phyloP scores from a whole-genome alignment of 495 filamentous ascomycete genomes.

The Neurospora africana region DNA sequence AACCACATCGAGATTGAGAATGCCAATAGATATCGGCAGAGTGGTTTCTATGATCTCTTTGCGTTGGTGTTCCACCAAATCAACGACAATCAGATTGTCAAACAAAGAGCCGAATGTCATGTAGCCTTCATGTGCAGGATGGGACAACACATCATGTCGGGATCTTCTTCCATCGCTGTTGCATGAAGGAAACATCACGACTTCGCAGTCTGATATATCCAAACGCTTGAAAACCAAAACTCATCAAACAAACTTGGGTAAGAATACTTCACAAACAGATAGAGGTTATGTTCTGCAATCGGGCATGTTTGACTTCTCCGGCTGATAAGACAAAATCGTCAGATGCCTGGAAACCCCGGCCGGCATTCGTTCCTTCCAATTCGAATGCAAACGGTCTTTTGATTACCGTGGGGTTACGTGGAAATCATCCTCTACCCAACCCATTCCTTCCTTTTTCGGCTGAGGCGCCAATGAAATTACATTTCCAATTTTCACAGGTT shows the following conservation, averaged over 20 bases:
- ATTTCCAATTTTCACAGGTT: background rate
- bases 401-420: background rate
- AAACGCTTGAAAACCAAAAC: background rate
- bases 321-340: background rate
- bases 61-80: background rate
- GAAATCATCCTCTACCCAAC: background rate
- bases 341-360: background rate
- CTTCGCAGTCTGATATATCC: background rate
- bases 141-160: background rate
- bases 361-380: background rate
- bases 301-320: background rate
- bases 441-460: background rate
- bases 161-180: background rate
- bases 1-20: background rate
- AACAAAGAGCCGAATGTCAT: background rate
- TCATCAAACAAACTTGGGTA: background rate
- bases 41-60: background rate
- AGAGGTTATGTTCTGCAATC: no score
- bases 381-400: background rate
- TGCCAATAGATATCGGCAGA: background rate
- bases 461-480: background rate
- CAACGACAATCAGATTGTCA: background rate
- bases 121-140: background rate
- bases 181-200: background rate
- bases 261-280: background rate